These are phyloP conservation scores for Favolaschia claudopus DNA, from an alignment of 768 basidiomycete genomes.

Conservation along the genomic window DNA sequence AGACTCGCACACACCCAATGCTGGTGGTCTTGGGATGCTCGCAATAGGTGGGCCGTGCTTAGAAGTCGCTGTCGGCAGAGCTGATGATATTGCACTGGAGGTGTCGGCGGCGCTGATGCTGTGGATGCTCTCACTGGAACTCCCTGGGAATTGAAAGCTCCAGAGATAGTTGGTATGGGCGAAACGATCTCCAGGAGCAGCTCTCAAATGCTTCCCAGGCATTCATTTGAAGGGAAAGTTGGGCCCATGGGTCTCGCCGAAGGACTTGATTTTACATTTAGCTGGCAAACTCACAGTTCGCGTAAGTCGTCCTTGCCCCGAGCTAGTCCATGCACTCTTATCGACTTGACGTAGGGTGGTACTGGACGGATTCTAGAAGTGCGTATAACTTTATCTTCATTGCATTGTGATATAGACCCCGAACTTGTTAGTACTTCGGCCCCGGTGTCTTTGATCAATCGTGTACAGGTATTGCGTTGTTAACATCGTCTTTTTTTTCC, in stretches of 20 bases:
- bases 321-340: not conserved
- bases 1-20: conserved; percentile 99
- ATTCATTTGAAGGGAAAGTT: conserved; percentile 89
- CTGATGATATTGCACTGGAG: too few relatives aligned
- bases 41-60: too few relatives aligned
- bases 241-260: conserved; percentile 92
- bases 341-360: conserved; percentile 71
- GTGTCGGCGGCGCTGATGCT: conserved; percentile 97
- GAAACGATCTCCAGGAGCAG: too few relatives aligned
- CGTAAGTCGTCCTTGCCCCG: conserved; percentile 63
- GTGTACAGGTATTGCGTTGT: conserved; percentile 74
- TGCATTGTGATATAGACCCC: not conserved
- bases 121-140: conserved; percentile 98
- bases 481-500: not conserved
- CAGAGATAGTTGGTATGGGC: conserved; percentile 27
- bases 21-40: conserved; percentile 94
- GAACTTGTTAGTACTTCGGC: conserved; percentile 73
- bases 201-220: conserved; percentile 52
- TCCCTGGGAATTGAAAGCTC: conserved; percentile 90
- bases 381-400: not conserved
- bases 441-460: conserved; percentile 89
- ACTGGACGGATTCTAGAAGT: conserved; percentile 91
- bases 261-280: conserved; percentile 94
- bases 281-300: conserved; percentile 94
- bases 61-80: too few relatives aligned